Percentiles rank a stretch among this genome's conserved stretches.
Conservation (phyloP, 306 rosid species). For the Potentilla sterilis region DNA sequence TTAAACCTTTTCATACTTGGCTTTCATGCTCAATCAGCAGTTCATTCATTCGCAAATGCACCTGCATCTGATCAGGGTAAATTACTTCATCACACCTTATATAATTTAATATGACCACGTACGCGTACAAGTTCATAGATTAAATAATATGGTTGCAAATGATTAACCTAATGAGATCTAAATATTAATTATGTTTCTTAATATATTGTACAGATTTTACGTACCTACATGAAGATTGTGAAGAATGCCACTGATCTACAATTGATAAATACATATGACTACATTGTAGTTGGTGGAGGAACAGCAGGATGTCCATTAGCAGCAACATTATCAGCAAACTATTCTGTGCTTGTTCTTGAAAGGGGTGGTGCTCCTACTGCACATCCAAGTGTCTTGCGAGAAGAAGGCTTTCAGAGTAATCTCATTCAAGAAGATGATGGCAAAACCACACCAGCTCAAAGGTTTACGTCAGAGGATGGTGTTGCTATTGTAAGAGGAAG, state of each 20-base stretch:
- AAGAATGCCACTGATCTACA: slow-evolving; percentile 16
- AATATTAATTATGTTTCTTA: background rate
- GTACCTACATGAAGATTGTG: slow-evolving; percentile 34
- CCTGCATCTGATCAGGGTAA: no score
- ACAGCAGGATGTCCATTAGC: slow-evolving; percentile 44
- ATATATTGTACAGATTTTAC: slow-evolving; percentile 15
- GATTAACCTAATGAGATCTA: no score
- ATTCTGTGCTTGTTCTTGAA: slow-evolving; percentile 30
- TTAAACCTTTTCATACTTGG: background rate
- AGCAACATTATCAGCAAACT: slow-evolving; percentile 27
- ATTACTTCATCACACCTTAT: no score
- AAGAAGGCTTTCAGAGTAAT: background rate
- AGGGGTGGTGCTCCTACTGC: slow-evolving; percentile 22
- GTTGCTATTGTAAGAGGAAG: slow-evolving; percentile 23
- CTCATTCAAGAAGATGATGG: slow-evolving; percentile 11
- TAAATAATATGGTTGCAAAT: no score
- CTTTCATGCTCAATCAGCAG: background rate
- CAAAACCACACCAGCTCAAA: background rate
- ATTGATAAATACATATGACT: slow-evolving; percentile 22
- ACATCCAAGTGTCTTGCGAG: background rate
- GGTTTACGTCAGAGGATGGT: slow-evolving; percentile 24
- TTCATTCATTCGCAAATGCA: background rate
- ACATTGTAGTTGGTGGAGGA: slow-evolving; percentile 43
- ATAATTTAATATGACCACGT: no score
- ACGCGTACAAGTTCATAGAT: no score